Evolutionary conservation across 768 basidiomycete genomes (phyloP).

Genomic region (Leucogyrophana mollusca): DNA sequence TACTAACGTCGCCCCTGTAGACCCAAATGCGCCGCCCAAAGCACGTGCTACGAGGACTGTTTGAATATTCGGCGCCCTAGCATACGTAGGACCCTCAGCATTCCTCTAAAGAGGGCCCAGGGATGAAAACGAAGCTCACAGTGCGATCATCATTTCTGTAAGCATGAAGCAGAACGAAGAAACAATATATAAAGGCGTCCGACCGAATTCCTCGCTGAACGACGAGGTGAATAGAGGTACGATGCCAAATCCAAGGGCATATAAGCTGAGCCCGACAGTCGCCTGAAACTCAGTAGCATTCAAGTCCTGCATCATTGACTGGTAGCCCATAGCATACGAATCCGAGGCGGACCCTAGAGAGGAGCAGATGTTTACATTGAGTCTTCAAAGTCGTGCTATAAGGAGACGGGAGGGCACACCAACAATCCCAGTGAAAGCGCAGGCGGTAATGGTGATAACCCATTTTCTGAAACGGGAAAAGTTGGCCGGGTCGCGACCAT

Average conservation of each 20-base stretch:
- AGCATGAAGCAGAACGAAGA: conserved; percentile 48
- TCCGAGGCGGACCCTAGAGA: conserved; percentile 46
- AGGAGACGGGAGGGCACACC: conserved; percentile 26
- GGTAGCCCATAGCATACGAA: conserved; percentile 54
- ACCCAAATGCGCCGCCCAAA: conserved; percentile 63
- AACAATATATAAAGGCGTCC: conserved; percentile 58
- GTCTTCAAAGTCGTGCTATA: no score
- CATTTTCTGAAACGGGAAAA: conserved; percentile 42
- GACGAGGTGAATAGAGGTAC: conserved; percentile 66
- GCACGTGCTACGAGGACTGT: conserved; percentile 64
- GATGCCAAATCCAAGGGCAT: conserved; percentile 59
- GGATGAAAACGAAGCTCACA: conserved; percentile 25
- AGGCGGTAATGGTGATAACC: conserved; percentile 34
- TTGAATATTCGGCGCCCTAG: conserved; percentile 48
- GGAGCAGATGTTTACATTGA: no score
- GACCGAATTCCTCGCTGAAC: conserved; percentile 72
- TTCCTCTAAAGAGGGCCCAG: neutral
- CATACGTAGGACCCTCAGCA: neutral
- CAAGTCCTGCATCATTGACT: conserved; percentile 51
- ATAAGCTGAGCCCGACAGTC: conserved; percentile 50
- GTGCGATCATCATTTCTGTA: conserved; percentile 45
- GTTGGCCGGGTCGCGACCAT: conserved; percentile 39
- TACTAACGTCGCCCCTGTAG: conserved; percentile 71
- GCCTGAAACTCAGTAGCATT: conserved; percentile 45
- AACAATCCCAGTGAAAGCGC: conserved; percentile 30